Percentiles rank a stretch among this genome's conserved stretches.
Conservation (phyloP, 306 rosid species). For the Hippophae tibetana region DNA sequence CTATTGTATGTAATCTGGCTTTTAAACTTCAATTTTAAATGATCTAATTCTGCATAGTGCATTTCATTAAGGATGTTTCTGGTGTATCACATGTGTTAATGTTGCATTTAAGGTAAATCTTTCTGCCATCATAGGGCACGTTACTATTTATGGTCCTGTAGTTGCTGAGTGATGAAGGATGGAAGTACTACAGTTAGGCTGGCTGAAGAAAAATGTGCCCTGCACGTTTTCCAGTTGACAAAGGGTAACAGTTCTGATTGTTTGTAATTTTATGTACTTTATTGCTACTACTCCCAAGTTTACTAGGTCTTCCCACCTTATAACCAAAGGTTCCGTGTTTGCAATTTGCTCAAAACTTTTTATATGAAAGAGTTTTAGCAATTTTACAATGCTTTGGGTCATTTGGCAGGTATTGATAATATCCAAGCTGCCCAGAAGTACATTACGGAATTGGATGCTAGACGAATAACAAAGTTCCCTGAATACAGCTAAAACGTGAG, state of each 20-base stretch:
- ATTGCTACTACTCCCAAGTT: background rate
- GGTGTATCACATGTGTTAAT: slow-evolving; percentile 10
- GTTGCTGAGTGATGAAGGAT: slow-evolving; percentile 83
- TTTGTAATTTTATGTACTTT: background rate
- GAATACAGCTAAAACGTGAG: slow-evolving; percentile 52
- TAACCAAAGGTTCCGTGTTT: background rate
- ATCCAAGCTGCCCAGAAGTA: slow-evolving; percentile 82
- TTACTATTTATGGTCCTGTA: slow-evolving; percentile 59
- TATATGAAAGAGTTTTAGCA: slow-evolving; percentile 2
- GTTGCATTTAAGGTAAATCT: slow-evolving; percentile 61
- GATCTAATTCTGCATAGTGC: background rate
- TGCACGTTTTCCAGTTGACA: slow-evolving; percentile 70
- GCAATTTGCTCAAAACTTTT: background rate
- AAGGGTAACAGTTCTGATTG: slow-evolving; percentile 44
- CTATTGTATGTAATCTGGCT: too few relatives aligned
- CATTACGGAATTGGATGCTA: slow-evolving; percentile 89
- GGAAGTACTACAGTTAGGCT: slow-evolving; percentile 82
- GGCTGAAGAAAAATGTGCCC: slow-evolving; percentile 85
- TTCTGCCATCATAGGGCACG: slow-evolving; percentile 34
- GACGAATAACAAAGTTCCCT: slow-evolving; percentile 71
- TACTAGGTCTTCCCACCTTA: background rate
- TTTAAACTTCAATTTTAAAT: slow-evolving; percentile 2
- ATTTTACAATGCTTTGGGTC: slow-evolving; percentile 7
- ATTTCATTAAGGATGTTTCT: slow-evolving; percentile 4
- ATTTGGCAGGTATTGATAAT: slow-evolving; percentile 63